Conservation (phyloP, 2,329 filamentous ascomycete genomes). For the Tolypocladium nubicola region DNA sequence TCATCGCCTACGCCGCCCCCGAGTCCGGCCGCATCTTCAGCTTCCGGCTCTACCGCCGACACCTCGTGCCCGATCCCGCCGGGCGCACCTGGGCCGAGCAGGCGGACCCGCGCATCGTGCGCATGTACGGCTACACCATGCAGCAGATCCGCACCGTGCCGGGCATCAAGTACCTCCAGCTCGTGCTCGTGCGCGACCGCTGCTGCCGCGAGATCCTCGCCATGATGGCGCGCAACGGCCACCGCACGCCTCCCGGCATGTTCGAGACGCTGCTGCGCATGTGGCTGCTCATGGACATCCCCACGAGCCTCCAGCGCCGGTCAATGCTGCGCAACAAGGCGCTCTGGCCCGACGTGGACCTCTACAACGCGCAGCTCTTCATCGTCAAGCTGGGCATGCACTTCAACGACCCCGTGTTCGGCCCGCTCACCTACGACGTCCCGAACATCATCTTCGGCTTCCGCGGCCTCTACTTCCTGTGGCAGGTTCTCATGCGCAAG, state of each 20-base stretch:
- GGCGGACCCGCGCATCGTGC: constrained; percentile 2
- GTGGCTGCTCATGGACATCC: constrained; percentile 63
- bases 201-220: constrained; percentile 52
- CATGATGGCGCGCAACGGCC: constrained; percentile 45
- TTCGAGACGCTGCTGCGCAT: constrained; percentile 47
- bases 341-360: constrained; percentile 48
- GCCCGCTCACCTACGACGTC: constrained; percentile 37
- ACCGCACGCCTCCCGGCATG: constrained; percentile 41
- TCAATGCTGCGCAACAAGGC: constrained; percentile 38
- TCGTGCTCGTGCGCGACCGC: constrained; percentile 50
- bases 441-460: constrained; percentile 51
- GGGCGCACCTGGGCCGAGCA: constrained; percentile 26
- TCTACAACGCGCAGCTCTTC: constrained; percentile 54
- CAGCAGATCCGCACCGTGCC: constrained; percentile 42
- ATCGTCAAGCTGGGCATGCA: constrained; percentile 62
- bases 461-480: constrained; percentile 42
- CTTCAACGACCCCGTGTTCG: constrained; percentile 52
- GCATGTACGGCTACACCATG: constrained; percentile 4
- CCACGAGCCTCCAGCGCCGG: constrained; percentile 43
- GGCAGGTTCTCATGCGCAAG: constrained; percentile 47
- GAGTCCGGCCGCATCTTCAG: constrained; percentile 47
- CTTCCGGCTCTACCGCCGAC: constrained; percentile 45
- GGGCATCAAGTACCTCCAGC: constrained; percentile 54
- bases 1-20: constrained; percentile 42
- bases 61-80: constrained; percentile 51